Evolutionary conservation across 345 rosid species (phyloP).

Genomic region (Syzygium aromaticum): DNA sequence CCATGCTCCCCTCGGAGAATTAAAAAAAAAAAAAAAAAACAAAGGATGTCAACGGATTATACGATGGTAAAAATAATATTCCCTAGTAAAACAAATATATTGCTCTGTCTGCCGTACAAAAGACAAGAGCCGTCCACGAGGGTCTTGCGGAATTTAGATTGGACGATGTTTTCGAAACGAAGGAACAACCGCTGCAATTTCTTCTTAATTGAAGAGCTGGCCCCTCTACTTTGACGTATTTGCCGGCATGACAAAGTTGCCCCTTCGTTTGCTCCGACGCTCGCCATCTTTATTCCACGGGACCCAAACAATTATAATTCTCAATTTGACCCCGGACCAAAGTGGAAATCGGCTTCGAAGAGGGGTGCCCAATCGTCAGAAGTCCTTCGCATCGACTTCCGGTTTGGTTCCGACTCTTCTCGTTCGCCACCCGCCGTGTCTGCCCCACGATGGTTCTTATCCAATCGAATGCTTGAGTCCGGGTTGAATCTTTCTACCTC

Average conservation of each 20-base stretch:
- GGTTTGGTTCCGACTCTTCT: not conserved
- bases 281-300: not conserved
- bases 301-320: not conserved
- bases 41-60: not conserved
- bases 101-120: not conserved
- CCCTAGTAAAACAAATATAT: not conserved
- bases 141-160: not conserved
- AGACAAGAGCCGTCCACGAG: not conserved
- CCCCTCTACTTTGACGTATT: not conserved
- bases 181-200: not conserved
- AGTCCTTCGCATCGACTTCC: not conserved
- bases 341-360: not conserved
- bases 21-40: not conserved
- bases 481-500: not conserved
- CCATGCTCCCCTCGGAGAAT: not conserved
- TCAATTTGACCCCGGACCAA: not conserved
- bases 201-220: not conserved
- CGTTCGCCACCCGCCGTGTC: not conserved
- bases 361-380: not conserved
- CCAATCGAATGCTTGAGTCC: not conserved
- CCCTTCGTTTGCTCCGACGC: not conserved
- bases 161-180: not conserved
- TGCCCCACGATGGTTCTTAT: not conserved
- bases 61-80: not conserved
- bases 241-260: not conserved